Evolutionary conservation across 768 basidiomycete genomes (phyloP), one percentile per base, ranked within the genome.

Genomic region (Rubroboletus pulcherrimus): DNA sequence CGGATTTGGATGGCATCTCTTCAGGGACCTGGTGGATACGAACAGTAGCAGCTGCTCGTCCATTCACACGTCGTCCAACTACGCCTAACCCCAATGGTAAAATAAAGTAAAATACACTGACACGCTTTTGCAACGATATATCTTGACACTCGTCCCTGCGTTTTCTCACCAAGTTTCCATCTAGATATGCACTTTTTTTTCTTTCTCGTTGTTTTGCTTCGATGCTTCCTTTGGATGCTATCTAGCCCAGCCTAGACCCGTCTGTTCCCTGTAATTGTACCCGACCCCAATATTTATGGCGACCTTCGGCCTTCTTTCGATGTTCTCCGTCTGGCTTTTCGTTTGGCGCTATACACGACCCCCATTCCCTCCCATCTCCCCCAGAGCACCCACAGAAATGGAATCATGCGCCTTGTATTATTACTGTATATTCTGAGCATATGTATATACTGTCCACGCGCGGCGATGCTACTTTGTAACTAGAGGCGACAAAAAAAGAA

Each of bases 1-100:
- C 78, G 93, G 41, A 94, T 96, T 57, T 97, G 93, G 93, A 93
- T 93, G 91, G 89, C 92, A 31, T 91, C 90, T 30, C 78, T 90
- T 43, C 83, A 85, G 61, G 86, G 77, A 45, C 63, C 75, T 31
- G 70, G 68, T 49, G 66, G 69, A 62, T 75, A 70, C 55, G 78
- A 79, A 53, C 79, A 78, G 67, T 78, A 70, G 72, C 42, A 21
- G 39, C 56, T 31, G 53, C 44, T 51, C 47, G 21, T 35, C 53
- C 24, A 12, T 29, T 29, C 19, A 30, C 59, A 19, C 17, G 43
- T n/a, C 12, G 40, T 49, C 41, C 40, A 15, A 8, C 37, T 7
- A 7, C 15, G 7, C 15, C 53, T 37, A 15, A 51, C 17, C 51
- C 30, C 31, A 8, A 59, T 31, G 56, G 43, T 57, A 48, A 63